phyloP scores from a whole-genome alignment of 257 asterid genomes.

The Gentiana dahurica region DNA sequence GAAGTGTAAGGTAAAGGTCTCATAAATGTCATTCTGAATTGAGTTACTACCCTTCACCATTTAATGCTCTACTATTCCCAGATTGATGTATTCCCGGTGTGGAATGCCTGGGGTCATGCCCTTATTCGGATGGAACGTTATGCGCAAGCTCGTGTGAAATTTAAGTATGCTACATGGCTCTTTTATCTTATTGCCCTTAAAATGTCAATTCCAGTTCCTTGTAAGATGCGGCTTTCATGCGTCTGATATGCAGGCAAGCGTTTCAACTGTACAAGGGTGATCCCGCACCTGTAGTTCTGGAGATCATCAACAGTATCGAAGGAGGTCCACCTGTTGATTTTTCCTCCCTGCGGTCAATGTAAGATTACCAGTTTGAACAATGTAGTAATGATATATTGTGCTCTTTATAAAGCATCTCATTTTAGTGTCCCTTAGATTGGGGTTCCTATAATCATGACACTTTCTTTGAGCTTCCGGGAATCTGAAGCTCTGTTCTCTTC shows the following conservation, averaged over 20 bases:
- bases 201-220: constrained; percentile 1
- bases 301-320: constrained; percentile 82
- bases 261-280: constrained; percentile 87
- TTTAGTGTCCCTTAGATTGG: too few species aligned
- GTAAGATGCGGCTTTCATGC: constrained; percentile 12
- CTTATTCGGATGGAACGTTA: constrained; percentile 89
- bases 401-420: too few species aligned
- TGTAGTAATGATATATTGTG: too few species aligned
- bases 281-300: constrained; percentile 61
- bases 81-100: constrained; percentile 91
- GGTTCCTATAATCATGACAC: background rate
- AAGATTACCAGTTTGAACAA: constrained; percentile 29
- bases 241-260: constrained; percentile 74
- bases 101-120: constrained; percentile 99
- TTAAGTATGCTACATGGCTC: constrained; percentile 44
- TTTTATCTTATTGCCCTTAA: background rate
- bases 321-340: constrained; percentile 98
- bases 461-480: background rate
- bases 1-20: constrained; percentile 82
- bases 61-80: constrained; percentile 20
- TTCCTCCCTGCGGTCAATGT: constrained; percentile 93
- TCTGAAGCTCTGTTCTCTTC: background rate
- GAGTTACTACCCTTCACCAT: too few species aligned
- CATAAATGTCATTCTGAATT: background rate
- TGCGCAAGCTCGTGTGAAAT: constrained; percentile 96